Evolutionary conservation across 768 basidiomycete genomes (phyloP).

Genomic region (Suillus paluster): DNA sequence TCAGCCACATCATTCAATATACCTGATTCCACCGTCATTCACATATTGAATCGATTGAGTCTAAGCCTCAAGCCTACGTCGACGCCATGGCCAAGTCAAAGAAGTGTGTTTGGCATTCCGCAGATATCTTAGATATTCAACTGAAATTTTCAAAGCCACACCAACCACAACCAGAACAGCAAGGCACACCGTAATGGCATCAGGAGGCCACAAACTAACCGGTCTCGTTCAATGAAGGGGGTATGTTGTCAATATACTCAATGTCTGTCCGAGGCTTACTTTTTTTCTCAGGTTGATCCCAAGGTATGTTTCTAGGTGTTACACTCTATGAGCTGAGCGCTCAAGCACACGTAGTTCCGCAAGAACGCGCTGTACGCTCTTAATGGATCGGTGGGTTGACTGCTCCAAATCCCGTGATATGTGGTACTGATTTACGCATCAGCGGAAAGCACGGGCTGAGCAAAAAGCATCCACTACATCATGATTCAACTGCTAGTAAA

Average conservation of each 20-base stretch:
- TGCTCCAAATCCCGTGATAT: not conserved
- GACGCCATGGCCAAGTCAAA: conserved; percentile 94
- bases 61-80: conserved; percentile 17
- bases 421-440: conserved; percentile 14
- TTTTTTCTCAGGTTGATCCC: conserved; percentile 64
- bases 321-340: not conserved
- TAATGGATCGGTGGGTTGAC: conserved; percentile 67
- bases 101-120: conserved; percentile 62
- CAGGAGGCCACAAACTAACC: conserved; percentile 75
- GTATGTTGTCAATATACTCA: conserved; percentile 57
- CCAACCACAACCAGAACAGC: conserved; percentile 94
- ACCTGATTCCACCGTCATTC: not conserved
- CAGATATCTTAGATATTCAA: conserved; percentile 17
- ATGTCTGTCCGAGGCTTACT: conserved; percentile 14
- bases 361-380: conserved; percentile 78
- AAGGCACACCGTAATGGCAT: conserved; percentile 99
- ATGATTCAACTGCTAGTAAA: conserved; percentile 12
- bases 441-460: conserved; percentile 73
- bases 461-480: conserved; percentile 54
- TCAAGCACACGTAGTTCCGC: conserved; percentile 63
- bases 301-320: conserved; percentile 55
- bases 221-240: conserved; percentile 86
- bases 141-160: conserved; percentile 60
- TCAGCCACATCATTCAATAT: conserved; percentile 35
- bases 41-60: conserved; percentile 3